Conservation (phyloP, 192 early-diverging fungal genomes). For the Mortierella alpina region DNA sequence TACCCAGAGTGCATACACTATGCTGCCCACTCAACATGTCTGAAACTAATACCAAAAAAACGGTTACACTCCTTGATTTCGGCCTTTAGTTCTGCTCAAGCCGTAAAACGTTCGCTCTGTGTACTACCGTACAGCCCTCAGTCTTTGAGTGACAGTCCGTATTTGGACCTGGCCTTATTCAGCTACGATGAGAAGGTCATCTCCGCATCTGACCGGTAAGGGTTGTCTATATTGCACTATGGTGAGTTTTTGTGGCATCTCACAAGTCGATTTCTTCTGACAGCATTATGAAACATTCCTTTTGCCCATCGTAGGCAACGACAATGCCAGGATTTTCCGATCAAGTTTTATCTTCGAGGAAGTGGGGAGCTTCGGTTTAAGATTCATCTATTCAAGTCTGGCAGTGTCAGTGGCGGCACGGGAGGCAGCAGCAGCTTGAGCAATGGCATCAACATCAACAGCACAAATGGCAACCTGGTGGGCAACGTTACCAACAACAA, state of each 20-base stretch:
- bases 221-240: not conserved
- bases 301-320: constrained; percentile 54
- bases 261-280: not conserved
- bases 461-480: constrained; percentile 1
- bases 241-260: not conserved
- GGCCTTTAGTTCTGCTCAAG: constrained; percentile 59
- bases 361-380: constrained; percentile 69
- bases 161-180: constrained; percentile 72
- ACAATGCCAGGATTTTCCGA: constrained; percentile 63
- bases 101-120: constrained; percentile 68
- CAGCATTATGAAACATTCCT: constrained; percentile 1
- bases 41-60: not conserved
- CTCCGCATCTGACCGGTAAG: constrained; percentile 70
- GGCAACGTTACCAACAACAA: constrained; percentile 4
- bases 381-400: constrained; percentile 53
- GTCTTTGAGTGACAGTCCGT: constrained; percentile 71
- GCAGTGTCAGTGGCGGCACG: not conserved
- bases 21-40: not conserved
- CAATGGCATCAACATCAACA: constrained; percentile 14
- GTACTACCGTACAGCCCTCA: constrained; percentile 73
- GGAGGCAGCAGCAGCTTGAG: constrained; percentile 6
- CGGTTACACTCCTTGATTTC: not conserved
- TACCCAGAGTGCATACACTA: not conserved
- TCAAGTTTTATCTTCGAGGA: constrained; percentile 71
- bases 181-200: constrained; percentile 77